Conservation (phyloP, 2,329 filamentous ascomycete species). For the Zasmidium citrigriseum region DNA sequence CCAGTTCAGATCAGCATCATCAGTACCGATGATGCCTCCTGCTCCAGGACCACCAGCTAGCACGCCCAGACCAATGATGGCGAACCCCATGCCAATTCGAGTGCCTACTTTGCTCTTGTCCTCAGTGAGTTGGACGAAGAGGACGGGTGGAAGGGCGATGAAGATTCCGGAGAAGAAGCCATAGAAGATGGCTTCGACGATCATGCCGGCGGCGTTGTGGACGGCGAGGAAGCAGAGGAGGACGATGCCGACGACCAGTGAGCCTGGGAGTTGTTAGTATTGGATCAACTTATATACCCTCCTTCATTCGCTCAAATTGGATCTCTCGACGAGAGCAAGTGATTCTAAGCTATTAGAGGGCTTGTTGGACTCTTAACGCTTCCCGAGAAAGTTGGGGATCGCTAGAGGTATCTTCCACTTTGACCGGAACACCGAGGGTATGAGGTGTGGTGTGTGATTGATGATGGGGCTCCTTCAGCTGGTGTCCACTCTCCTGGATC, state of each 20-base stretch:
- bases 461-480: no score
- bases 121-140: constrained; percentile 42
- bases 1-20: constrained; percentile 61
- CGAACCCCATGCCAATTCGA: constrained; percentile 33
- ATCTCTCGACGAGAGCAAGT: no score
- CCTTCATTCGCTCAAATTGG: no score
- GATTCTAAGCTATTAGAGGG: no score
- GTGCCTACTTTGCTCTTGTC: constrained; percentile 46
- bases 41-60: constrained; percentile 39
- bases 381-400: no score
- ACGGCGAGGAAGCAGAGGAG: constrained; percentile 42
- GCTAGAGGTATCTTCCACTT: no score
- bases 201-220: constrained; percentile 34
- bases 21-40: constrained; percentile 63
- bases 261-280: constrained; percentile 20
- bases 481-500: no score
- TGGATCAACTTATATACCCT: background rate
- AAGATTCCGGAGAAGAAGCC: constrained; percentile 49
- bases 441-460: no score
- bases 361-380: no score
- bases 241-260: constrained; percentile 36
- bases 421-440: no score
- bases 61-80: constrained; percentile 36
- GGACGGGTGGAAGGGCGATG: constrained; percentile 44
- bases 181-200: constrained; percentile 39